phyloP scores from a whole-genome alignment of 106 monocot genomes.

The Apostasia shenzhenica region DNA sequence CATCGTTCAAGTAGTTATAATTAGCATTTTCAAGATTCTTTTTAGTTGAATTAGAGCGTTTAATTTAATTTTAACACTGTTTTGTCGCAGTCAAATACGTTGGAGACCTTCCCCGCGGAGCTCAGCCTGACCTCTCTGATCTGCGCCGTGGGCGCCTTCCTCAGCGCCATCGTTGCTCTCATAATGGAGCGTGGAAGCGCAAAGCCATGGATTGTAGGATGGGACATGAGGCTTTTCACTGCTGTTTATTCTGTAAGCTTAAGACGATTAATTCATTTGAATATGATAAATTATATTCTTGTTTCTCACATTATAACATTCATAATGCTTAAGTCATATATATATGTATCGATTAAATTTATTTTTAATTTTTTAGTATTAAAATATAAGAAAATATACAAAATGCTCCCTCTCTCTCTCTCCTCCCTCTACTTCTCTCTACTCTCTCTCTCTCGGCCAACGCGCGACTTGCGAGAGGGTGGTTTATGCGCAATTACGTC shows the following conservation, averaged over 20 bases:
- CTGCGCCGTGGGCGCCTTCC: conserved; percentile 52
- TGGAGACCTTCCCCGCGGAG: conserved; percentile 61
- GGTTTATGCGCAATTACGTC: too few species aligned
- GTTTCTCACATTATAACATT: too few species aligned
- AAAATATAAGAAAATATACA: too few species aligned
- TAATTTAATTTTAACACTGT: neutral
- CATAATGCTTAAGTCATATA: too few species aligned
- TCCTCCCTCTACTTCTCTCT: too few species aligned
- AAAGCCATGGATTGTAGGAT: conserved; percentile 49
- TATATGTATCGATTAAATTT: too few species aligned
- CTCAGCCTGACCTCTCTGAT: conserved; percentile 47
- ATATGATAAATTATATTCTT: too few species aligned
- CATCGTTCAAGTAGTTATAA: conserved; percentile 38
- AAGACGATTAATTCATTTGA: too few species aligned
- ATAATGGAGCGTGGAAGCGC: conserved; percentile 21
- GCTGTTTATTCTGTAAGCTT: conserved; percentile 52
- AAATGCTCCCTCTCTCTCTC: too few species aligned
- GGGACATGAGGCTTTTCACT: conserved; percentile 42
- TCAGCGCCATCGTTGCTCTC: conserved; percentile 27
- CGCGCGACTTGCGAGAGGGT: too few species aligned
- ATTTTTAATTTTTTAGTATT: too few species aligned
- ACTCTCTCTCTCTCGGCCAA: too few species aligned
- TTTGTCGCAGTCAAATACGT: conserved; percentile 38
- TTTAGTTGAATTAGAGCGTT: neutral
- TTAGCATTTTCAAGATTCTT: neutral